Percentiles rank a stretch among this genome's conserved stretches.
Conservation (phyloP, 805 yeast species). For the Danielozyma ontarioensis region DNA sequence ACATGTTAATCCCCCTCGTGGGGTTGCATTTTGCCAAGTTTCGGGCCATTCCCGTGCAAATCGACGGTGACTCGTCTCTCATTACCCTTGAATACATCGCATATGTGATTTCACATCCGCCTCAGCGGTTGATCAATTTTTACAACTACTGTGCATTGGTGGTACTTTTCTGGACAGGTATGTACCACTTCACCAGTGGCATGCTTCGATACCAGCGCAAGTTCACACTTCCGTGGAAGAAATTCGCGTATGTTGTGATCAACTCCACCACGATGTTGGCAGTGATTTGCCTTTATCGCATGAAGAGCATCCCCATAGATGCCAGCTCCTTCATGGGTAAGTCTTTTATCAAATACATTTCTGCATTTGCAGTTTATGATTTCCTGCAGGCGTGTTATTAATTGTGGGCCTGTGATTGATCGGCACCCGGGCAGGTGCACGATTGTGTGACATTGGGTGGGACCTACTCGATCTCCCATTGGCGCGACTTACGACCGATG, state of each 20-base stretch:
- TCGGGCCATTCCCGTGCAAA: slow-evolving; percentile 44
- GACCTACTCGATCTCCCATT: slow-evolving; percentile 1
- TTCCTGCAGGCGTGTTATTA: too few relatives aligned
- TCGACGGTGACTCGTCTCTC: slow-evolving; percentile 63
- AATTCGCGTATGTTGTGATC: slow-evolving; percentile 40
- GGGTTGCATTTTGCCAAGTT: slow-evolving; percentile 43
- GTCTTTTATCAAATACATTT: slow-evolving; percentile 23
- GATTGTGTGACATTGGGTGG: slow-evolving; percentile 1
- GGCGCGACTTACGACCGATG: too few relatives aligned
- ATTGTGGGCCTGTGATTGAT: slow-evolving; percentile 9
- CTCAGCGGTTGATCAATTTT: slow-evolving; percentile 12
- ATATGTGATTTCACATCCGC: slow-evolving; percentile 19
- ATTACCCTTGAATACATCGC: slow-evolving; percentile 50
- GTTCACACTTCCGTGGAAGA: slow-evolving; percentile 36
- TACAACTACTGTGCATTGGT: slow-evolving; percentile 27
- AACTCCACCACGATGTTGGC: slow-evolving; percentile 31
- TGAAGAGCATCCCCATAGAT: slow-evolving; percentile 17
- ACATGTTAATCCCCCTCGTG: slow-evolving; percentile 41
- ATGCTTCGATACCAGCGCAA: slow-evolving; percentile 41
- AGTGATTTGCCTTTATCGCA: slow-evolving; percentile 26
- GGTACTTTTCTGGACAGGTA: slow-evolving; percentile 28
- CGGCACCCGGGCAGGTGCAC: slow-evolving; percentile 8
- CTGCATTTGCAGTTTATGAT: too few relatives aligned
- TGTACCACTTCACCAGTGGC: slow-evolving; percentile 57
- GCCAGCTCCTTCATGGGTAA: slow-evolving; percentile 22